Base-by-base conservation (phyloP, 75 land plant species). In the Cunninghamia lanceolata region DNA sequence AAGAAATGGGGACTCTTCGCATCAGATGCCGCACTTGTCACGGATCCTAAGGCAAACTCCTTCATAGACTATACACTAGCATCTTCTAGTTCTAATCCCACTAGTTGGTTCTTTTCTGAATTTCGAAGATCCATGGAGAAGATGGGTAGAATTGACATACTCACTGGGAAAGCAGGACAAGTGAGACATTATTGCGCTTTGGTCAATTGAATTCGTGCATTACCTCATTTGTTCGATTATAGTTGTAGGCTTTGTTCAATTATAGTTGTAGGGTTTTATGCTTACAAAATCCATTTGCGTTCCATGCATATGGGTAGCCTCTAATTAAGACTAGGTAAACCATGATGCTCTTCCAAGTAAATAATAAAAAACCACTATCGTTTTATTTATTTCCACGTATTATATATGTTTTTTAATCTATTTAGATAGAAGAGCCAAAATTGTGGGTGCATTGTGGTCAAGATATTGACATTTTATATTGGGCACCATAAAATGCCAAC, bases 11-110 rank as follows among this genome's bases (percentile, higher is more conserved):
- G 95, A 2, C 86, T 94, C 21, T 91, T 94, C 85, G 84, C 86
- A 6, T 94, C 95, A 15, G 93, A 94, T 77, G 90, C 90, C 1
- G 90, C 92, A 8, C 89, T 94, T 0, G 82, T 90, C 32, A 82
- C 83, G 10, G 53, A 90, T 76, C 42, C 63, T 16, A 40, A 8
- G 3, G 19, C 91, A 15, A 46, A 14, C 15, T 32, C 35, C 0
- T 36, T 78, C 25, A 87, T 88, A 14, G 11, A 80, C 32, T 53
- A n/a, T 70, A 10, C 85, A 53, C 39, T 10, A 6, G 42, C 36
- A 32, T 28, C 82, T 25, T 14, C 59, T 28, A 28, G 21, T 1
- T 45, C 21, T 9, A 45, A 78, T 1, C 17, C 68, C 13, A 15
- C n/a, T 43, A 74, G 73, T 19, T 10, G 66, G 17, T 92, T 94